Base-by-base conservation (phyloP, 2,329 filamentous ascomycete species). In the Trichoderma citrinoviride region DNA sequence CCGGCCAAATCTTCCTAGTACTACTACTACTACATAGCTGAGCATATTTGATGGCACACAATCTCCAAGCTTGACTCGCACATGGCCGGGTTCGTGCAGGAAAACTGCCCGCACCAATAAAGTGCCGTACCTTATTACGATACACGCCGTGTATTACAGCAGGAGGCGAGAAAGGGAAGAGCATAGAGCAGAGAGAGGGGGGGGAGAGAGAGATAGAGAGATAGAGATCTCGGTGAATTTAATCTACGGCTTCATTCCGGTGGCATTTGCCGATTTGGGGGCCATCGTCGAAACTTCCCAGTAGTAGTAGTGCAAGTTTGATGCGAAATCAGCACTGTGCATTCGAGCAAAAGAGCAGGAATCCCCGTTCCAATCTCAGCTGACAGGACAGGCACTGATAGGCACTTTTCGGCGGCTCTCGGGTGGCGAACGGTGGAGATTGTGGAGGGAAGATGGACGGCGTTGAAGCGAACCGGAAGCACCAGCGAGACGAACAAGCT, bases 241-340 rank as follows among this genome's bases (percentile, higher is more conserved):
- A 44, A 61, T 44, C 58, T 37, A 29, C 58, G 58, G 58, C 58
- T 61, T 61, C 58, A 53, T 61, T 61, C 58, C 58, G 58, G 58
- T 52, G 33, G 47, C 58, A 52, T 37, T 40, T 61, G n/a, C 58
- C 33, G 37, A 53, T 23, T 37, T 37, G 33, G 33, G 33, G 33
- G 33, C 33, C 33, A 37, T 37, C 10, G 33, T 37, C 33, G n/a
- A 37, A 37, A 3, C 3, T 14, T 37, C 5, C 1, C n/a, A n/a
- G n/a, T n/a, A n/a, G 5, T 33, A 17, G 25, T 53, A 53, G 50
- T 33, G 50, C 50, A 1, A 25, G 23, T 14, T 27, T 10, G n/a
- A 47, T 37, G 33, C 33, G 8, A 19, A 47, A 47, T 15, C 3
- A 19, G n/a, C 17, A 19, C n/a, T 44, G 41, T 44, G 15, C 41